Evolutionary conservation across 108 stramenopile species (phyloP).

Genomic region (Conticribra weissflogii): DNA sequence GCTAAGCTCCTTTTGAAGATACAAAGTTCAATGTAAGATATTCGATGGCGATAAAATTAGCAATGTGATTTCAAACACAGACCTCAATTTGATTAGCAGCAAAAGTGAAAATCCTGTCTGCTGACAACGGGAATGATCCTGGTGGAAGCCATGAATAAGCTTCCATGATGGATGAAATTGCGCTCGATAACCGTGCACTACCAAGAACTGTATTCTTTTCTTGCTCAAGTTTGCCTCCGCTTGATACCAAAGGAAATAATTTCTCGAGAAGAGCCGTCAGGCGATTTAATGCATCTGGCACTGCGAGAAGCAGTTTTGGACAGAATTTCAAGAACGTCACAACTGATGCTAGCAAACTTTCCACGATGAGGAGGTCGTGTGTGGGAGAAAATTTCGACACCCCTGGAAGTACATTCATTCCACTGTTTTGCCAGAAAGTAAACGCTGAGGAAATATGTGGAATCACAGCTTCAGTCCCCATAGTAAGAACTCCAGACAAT

Average conservation of each 20-base stretch:
- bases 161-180: constrained; percentile 83
- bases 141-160: constrained; percentile 91
- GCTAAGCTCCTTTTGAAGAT: constrained; percentile 39
- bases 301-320: constrained; percentile 72
- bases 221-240: constrained; percentile 65
- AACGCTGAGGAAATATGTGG: constrained; percentile 65
- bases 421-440: constrained; percentile 66
- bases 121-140: constrained; percentile 83
- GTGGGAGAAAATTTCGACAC: constrained; percentile 53
- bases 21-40: background rate
- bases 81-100: constrained; percentile 74
- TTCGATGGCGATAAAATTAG: background rate
- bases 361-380: constrained; percentile 78
- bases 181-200: constrained; percentile 62
- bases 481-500: constrained; percentile 69
- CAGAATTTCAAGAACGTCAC: constrained; percentile 78
- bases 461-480: constrained; percentile 63
- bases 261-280: constrained; percentile 73
- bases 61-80: background rate
- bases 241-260: constrained; percentile 63
- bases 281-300: constrained; percentile 82
- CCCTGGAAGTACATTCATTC: constrained; percentile 36
- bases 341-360: constrained; percentile 69
- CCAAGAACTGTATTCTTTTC: constrained; percentile 49
- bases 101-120: constrained; percentile 80